Evolutionary conservation across 2,329 filamentous ascomycete genomes (phyloP), one percentile per base, ranked within the genome.

Genomic region (Fusarium papillatum): DNA sequence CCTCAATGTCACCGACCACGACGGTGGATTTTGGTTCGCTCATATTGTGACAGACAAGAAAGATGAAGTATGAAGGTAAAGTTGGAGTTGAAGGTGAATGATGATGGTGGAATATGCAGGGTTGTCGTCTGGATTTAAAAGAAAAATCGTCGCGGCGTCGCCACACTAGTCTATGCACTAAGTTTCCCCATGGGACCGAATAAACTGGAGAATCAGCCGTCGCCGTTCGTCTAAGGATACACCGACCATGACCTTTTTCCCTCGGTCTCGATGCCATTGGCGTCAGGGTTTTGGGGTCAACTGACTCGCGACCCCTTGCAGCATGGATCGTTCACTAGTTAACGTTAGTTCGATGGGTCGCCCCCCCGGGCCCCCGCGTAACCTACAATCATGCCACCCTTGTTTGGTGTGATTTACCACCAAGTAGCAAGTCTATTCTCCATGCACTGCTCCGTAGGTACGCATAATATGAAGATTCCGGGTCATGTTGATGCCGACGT

Each of bases 1-100:
- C 65, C 48, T 74, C 68, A 61, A 74, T n/a, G 39, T 71, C 73
- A 8, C 16, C 38, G 17, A 41, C 60, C 26, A 41, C 39, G 39
- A 22, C n/a, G 59, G 59, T 41, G 24, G 36, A 24, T 62, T 62
- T 29, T 31, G 53, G 29, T 57, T 36, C 53, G 16, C 53, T 57
- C 53, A 57, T 57, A 50, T 26, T 50, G 31, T 50, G 14, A 50
- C 22, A 48, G 14, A 48, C 22, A 50, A 26, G 46, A 26, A 26
- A 50, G 46, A 26, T 17, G 22, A 50, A 50, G 22, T 50, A 24
- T 50, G 24, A 50, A 50, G 46, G 46, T 16, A 17, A 26, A 26
- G 46, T 24, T 50, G 46, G 46, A 26, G 22, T 50, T 50, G 46
- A 50, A 50, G 46, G 22, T 50, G 24, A 24, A 50, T 50, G 46